Evolutionary conservation across 2,329 filamentous ascomycete species (phyloP), one percentile per base, ranked within the genome.

Genomic region (Tolypocladium inflatum): DNA sequence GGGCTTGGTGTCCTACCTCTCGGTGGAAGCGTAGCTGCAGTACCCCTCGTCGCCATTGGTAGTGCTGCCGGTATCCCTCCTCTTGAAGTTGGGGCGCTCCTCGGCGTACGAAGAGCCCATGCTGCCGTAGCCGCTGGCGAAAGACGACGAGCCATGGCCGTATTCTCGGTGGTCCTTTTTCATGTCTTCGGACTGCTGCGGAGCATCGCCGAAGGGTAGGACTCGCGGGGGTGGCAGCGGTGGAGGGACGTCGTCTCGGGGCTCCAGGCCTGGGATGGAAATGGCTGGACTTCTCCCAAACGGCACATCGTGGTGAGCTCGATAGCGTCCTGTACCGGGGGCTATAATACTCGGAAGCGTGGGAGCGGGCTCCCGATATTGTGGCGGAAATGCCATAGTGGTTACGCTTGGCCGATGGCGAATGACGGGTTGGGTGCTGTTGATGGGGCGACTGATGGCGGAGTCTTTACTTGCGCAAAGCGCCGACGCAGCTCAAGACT

Each of bases 221-320:
- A 70, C 65, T 54, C 70, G 70, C 6, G 77, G 77, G n/a, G 77
- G 77, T n/a, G 77, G 77, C 51, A 80, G 62, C 41, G 77, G 72
- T 55, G 77, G 77, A 60, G 77, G 77, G 3, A 69, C 74, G 61
- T 70, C 65, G 59, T 67, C 61, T 58, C 65, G 67, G 51, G 64
- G 62, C 17, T 67, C 62, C 50, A 70, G 65, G 54, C 75, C 74
- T 39, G 75, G 77, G 59, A 80, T 79, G 54, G 73, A 68, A 67
- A 79, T 72, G 48, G 76, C 73, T 52, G 66, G 64, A 61, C 69
- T 73, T 57, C 68, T 62, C 56, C 70, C 63, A 59, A 68, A 74
- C 42, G 67, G 62, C 54, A 67, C 63, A 38, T 73, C 69, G 61
- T 70, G 68, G 57, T 69, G 66, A 38, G 59, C 62, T 61, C 66